Base-by-base conservation (phyloP, 257 asterid species). In the Primulina tabacum region DNA sequence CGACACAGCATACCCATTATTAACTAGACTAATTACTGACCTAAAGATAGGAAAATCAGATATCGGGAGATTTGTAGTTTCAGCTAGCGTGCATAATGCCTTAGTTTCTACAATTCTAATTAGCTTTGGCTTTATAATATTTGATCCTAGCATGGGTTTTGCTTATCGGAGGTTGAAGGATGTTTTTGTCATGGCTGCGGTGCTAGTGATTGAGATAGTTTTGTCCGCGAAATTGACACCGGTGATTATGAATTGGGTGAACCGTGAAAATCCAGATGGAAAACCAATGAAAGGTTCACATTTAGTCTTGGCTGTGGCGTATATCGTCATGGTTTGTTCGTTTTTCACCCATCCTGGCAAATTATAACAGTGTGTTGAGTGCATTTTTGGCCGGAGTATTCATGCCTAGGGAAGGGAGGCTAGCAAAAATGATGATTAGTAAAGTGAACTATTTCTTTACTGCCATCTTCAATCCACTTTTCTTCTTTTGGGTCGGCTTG, bases 401-500 rank as follows among this genome's bases (percentile, higher is more conserved):
- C 40, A 93, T 93, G 99, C 99, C 99, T 4, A 81, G 99, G 33
- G 92, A 86, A 10, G 99, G 99, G 65, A 89, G 96, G 78, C 82
- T 89, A 26, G 81, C 99, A 0, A 90, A 86, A 78, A 64, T 93
- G 92, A 86, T 90, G 78, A 86, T 87, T 0, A 82, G 82, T 21
- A 87, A 90, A 59, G 90, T 87, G 68, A 89, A 93, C 69, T 87
- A 93, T 70, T 80, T 93, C 66, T 89, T 86, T 59, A 33, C 71
- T 43, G 89, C 95, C 21, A 83, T 89, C 4, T 84, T 93, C 62
- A 83, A 83, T 37, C 97, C 99, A 7, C 80, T 90, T 7, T 86
- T 90, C 83, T 93, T 90, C 89, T 85, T 90, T 32, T 93, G 97
- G 97, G 95, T 86, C 0, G 99, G 99, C 4, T 76, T 75, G 5